Percentiles rank a stretch among this genome's conserved stretches.
Evolutionary conservation across 2,329 filamentous ascomycete species (phyloP).

Genomic region (Sarocladium oryzae): DNA sequence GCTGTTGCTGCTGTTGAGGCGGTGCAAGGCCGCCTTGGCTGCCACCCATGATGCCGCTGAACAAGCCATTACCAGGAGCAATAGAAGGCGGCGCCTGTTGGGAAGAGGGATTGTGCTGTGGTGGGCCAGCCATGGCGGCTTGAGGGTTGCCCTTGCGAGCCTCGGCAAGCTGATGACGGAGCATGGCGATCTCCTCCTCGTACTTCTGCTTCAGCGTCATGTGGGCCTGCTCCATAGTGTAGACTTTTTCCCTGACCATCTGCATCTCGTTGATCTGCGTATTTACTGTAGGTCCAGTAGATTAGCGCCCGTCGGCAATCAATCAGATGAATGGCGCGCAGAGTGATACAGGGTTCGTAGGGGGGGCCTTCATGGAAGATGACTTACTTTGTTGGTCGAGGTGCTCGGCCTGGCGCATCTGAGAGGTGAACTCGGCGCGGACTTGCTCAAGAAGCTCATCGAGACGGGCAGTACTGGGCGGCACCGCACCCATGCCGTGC

Average conservation of each 20-base stretch:
- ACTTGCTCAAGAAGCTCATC: conserved; percentile 90
- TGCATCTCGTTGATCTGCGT: conserved; percentile 93
- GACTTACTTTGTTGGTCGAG: conserved; percentile 91
- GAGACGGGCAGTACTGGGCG: conserved; percentile 60
- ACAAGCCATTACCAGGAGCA: conserved; percentile 85
- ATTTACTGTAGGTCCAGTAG: conserved; percentile 55
- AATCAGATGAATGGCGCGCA: conserved; percentile 7
- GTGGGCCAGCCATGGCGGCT: conserved; percentile 57
- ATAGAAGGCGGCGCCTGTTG: conserved; percentile 78
- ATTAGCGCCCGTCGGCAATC: conserved; percentile 8
- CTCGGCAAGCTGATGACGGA: conserved; percentile 81
- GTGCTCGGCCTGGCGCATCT: conserved; percentile 73
- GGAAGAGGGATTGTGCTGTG: conserved; percentile 70
- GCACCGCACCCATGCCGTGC: conserved; percentile 71
- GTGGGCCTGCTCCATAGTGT: conserved; percentile 84
- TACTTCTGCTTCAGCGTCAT: conserved; percentile 92
- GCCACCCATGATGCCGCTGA: conserved; percentile 89
- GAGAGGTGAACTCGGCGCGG: conserved; percentile 82
- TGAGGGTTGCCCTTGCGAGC: conserved; percentile 53
- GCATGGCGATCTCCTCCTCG: conserved; percentile 79
- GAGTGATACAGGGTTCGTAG: neutral
- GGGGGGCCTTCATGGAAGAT: neutral
- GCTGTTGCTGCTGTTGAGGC: conserved; percentile 58
- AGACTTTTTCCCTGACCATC: conserved; percentile 88
- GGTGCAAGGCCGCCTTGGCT: conserved; percentile 80